A percentile compares a stretch with the other conserved stretches of the same genome.
Conservation (phyloP, 345 rosid genomes). For the Xanthoceras sorbifolium region DNA sequence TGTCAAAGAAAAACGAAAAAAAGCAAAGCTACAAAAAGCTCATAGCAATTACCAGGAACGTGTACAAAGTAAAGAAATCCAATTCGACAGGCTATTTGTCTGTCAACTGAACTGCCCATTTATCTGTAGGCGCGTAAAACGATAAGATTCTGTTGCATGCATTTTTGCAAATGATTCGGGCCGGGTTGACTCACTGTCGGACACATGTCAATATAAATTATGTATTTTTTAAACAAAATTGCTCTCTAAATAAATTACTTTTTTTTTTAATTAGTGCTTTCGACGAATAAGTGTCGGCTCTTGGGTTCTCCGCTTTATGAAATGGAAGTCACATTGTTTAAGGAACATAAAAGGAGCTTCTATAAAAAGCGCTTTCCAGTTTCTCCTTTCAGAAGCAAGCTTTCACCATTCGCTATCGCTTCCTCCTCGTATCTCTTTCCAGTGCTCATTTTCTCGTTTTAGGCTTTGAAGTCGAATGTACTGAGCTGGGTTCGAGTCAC, state of each 20-base stretch:
- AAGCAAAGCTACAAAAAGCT: neutral
- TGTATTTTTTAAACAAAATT: neutral
- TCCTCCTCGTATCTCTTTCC: neutral
- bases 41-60: neutral
- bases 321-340: conserved; percentile 1
- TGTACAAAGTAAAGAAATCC: neutral
- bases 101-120: neutral
- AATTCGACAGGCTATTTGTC: neutral
- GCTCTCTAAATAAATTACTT: no score
- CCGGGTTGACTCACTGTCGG: conserved; percentile 5
- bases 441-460: neutral
- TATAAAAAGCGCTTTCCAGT: conserved; percentile 16
- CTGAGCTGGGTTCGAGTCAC: conserved; percentile 22
- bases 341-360: conserved; percentile 21
- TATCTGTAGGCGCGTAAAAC: neutral
- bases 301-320: conserved; percentile 35
- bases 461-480: conserved; percentile 23
- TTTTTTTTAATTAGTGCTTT: neutral
- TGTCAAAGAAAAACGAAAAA: no score
- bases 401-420: neutral
- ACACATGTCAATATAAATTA: neutral
- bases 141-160: conserved; percentile 2
- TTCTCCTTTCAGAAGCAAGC: neutral
- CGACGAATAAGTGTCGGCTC: conserved; percentile 61
- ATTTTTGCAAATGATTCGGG: neutral